Conservation (phyloP, 1,284 basidiomycete species). For the Leccinum huronense region DNA sequence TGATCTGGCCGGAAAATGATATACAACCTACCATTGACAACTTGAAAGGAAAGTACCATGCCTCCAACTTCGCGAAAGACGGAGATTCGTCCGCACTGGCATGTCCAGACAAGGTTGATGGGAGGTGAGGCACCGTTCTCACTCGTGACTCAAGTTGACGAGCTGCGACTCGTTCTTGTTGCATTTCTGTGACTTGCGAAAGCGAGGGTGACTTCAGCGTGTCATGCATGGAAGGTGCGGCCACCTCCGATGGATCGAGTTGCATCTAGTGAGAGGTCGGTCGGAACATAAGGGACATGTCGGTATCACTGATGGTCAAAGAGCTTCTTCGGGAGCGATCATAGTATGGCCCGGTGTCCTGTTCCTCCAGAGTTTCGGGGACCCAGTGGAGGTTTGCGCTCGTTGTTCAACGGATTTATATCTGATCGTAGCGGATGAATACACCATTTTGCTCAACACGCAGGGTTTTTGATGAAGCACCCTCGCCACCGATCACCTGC, state of each 20-base stretch:
- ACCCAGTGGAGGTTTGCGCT: neutral
- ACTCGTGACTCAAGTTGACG: slow-evolving; percentile 35
- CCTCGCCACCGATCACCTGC: no score
- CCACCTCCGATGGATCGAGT: slow-evolving; percentile 2
- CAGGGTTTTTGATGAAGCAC: no score
- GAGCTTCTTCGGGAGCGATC: slow-evolving; percentile 27
- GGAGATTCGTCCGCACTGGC: slow-evolving; percentile 7
- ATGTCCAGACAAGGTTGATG: slow-evolving; percentile 12
- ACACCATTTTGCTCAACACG: no score
- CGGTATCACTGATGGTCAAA: slow-evolving; percentile 26
- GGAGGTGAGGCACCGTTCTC: slow-evolving; percentile 39
- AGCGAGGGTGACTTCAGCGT: slow-evolving; percentile 30
- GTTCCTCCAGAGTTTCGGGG: slow-evolving; percentile 26
- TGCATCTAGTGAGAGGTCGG: slow-evolving; percentile 17
- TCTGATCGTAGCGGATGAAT: no score
- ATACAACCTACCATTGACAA: slow-evolving; percentile 57
- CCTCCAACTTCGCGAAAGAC: slow-evolving; percentile 49
- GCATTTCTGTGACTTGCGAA: slow-evolving; percentile 21
- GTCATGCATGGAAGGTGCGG: slow-evolving; percentile 1
- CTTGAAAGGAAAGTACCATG: slow-evolving; percentile 70
- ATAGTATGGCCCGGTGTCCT: slow-evolving; percentile 33
- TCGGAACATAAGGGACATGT: slow-evolving; percentile 20
- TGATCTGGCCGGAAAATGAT: neutral
- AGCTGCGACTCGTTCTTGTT: slow-evolving; percentile 9
- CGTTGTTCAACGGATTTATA: no score